Percentiles rank a stretch among this genome's conserved stretches.
These are phyloP conservation scores for Suillus weaverae DNA, from an alignment of 768 basidiomycete genomes.

Conservation along the genomic window DNA sequence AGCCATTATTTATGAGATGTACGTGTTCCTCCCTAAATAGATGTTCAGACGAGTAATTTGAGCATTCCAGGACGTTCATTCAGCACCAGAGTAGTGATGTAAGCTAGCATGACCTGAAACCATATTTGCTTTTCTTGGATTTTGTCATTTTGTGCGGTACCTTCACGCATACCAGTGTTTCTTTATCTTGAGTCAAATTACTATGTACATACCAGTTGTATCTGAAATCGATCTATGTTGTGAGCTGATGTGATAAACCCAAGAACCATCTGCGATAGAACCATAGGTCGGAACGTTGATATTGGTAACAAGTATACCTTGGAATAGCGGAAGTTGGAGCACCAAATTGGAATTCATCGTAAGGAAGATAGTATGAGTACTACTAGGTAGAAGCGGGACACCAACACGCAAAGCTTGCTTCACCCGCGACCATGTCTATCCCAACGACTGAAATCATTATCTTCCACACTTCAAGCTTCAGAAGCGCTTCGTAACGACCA, in stretches of 20 bases:
- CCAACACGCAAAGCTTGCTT: not conserved
- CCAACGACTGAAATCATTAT: slow-evolving; percentile 25
- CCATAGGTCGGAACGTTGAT: not conserved
- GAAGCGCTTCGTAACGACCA: slow-evolving; percentile 10
- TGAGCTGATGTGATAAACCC: not conserved
- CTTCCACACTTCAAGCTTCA: slow-evolving; percentile 17
- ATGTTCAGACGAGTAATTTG: not conserved
- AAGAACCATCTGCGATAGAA: not conserved
- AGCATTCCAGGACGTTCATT: not conserved
- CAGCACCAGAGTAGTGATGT: not conserved
- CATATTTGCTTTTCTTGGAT: not conserved
- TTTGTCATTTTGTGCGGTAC: not conserved
- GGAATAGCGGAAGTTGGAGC: not conserved
- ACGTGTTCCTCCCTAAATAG: not conserved
- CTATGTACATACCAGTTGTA: not conserved
- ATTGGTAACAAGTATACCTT: not conserved
- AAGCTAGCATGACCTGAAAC: not conserved
- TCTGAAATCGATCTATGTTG: not conserved
- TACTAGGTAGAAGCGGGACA: not conserved
- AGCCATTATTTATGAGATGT: not conserved
- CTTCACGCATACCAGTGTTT: not conserved
- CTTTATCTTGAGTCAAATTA: not conserved
- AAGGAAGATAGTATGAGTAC: not conserved
- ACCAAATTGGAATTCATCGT: not conserved
- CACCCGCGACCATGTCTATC: slow-evolving; percentile 10